These are phyloP conservation scores for Fusarium sp. DNA, from an alignment of 2,329 filamentous ascomycete species.

Conservation along the genomic window DNA sequence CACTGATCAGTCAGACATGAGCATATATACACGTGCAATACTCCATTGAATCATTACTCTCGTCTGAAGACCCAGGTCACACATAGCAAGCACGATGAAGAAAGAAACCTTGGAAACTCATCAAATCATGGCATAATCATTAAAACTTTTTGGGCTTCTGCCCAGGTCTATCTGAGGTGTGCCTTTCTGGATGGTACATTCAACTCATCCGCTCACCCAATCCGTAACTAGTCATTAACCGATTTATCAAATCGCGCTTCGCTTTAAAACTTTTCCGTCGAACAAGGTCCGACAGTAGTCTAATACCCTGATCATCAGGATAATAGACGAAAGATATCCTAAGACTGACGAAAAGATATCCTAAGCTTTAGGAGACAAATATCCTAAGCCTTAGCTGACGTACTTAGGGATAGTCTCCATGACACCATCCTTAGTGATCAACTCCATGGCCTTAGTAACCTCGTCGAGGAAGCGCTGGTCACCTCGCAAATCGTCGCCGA, in stretches of 20 bases:
- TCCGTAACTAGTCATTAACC: constrained; percentile 26
- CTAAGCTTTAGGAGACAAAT: background rate
- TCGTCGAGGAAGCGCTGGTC: constrained; percentile 61
- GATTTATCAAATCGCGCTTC: constrained; percentile 20
- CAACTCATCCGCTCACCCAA: background rate
- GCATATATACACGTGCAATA: no score
- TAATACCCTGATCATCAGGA: background rate
- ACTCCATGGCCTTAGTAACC: constrained; percentile 60
- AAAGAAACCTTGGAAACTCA: background rate
- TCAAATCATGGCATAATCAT: constrained; percentile 32
- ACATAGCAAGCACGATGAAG: no score
- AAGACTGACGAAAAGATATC: background rate
- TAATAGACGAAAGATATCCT: background rate
- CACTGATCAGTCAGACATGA: no score
- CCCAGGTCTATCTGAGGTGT: constrained; percentile 31
- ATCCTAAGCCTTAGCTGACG: constrained; percentile 42
- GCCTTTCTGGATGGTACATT: background rate
- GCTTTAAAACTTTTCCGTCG: constrained; percentile 11
- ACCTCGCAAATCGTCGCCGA: constrained; percentile 62
- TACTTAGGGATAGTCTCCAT: constrained; percentile 64
- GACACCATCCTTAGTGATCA: constrained; percentile 60
- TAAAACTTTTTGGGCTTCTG: constrained; percentile 31
- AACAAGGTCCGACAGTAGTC: background rate
- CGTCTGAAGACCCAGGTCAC: no score
- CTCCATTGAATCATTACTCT: no score